Percentiles rank a stretch among this genome's conserved stretches.
Conservation (phyloP, 345 rosid species). For the Microcos paniculata region DNA sequence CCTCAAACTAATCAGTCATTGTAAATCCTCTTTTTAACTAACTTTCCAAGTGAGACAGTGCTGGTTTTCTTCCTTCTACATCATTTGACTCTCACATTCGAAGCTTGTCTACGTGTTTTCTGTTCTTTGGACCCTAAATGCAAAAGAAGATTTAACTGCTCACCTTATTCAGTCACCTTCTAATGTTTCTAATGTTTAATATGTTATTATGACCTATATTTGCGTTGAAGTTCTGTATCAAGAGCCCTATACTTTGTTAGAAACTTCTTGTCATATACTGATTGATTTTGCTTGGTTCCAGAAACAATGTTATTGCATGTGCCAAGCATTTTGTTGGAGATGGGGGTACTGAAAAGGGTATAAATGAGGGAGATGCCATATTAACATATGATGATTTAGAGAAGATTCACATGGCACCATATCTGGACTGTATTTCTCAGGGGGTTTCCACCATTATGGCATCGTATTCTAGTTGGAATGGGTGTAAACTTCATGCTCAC, state of each 20-base stretch:
- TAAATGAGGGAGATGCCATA: constrained; percentile 72
- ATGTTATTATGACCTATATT: not conserved
- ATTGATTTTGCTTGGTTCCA: constrained; percentile 30
- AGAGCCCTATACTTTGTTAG: not conserved
- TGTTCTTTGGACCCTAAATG: too few species aligned
- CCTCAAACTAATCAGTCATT: too few species aligned
- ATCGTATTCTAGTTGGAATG: constrained; percentile 86
- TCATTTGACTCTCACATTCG: too few species aligned
- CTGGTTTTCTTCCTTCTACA: too few species aligned
- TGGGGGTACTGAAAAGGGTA: constrained; percentile 75
- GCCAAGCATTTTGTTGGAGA: constrained; percentile 97
- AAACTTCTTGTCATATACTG: not conserved
- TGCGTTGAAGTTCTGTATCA: not conserved
- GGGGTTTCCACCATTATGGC: constrained; percentile 89
- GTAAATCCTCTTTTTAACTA: too few species aligned
- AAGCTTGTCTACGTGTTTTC: too few species aligned
- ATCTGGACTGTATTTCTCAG: constrained; percentile 64
- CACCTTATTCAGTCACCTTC: too few species aligned
- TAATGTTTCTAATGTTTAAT: too few species aligned
- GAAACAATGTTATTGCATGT: constrained; percentile 79
- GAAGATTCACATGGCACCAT: constrained; percentile 70
- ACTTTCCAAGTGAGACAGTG: too few species aligned
- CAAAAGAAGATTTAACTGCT: too few species aligned
- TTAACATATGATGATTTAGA: constrained; percentile 60
- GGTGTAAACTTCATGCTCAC: constrained; percentile 58